Conservation (phyloP, 192 early-diverging fungal genomes). For the Fimicolochytrium jonesii region DNA sequence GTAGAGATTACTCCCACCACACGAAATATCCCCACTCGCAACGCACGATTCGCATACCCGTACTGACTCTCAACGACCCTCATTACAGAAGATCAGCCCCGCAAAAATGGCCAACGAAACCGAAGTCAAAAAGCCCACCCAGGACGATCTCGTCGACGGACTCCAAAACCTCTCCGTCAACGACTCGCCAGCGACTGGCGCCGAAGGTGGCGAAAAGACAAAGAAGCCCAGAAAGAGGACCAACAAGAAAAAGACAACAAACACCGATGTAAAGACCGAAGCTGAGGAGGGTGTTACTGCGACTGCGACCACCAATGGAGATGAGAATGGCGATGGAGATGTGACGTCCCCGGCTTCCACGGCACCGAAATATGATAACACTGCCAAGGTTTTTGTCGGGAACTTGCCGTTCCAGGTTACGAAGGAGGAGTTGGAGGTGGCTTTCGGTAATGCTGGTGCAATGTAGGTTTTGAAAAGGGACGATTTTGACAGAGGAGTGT, state of each 20-base stretch:
- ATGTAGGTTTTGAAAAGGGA: no score
- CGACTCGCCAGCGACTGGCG: constrained; percentile 4
- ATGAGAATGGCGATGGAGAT: constrained; percentile 2
- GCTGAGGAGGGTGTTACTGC: constrained; percentile 2
- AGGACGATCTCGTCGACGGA: constrained; percentile 1
- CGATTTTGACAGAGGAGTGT: constrained; percentile 6
- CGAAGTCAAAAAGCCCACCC: constrained; percentile 10
- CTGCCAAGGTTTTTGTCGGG: constrained; percentile 88
- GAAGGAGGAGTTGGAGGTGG: constrained; percentile 70
- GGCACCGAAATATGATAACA: constrained; percentile 27
- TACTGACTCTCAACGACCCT: not conserved
- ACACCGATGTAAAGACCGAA: not conserved
- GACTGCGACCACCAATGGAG: not conserved
- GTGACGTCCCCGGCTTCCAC: not conserved
- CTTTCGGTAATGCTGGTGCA: constrained; percentile 67
- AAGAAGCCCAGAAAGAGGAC: constrained; percentile 1
- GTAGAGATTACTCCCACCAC: not conserved
- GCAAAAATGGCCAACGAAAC: constrained; percentile 7
- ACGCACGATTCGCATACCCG: not conserved
- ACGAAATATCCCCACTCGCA: not conserved
- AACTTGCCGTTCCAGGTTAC: constrained; percentile 90
- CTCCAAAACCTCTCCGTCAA: constrained; percentile 12
- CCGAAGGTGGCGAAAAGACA: not conserved
- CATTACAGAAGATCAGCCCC: not conserved
- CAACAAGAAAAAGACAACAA: not conserved